Percentiles rank a stretch among this genome's conserved stretches.
Evolutionary conservation across 2,329 filamentous ascomycete genomes (phyloP).

Genomic region (Chaetomiaceae sp.): DNA sequence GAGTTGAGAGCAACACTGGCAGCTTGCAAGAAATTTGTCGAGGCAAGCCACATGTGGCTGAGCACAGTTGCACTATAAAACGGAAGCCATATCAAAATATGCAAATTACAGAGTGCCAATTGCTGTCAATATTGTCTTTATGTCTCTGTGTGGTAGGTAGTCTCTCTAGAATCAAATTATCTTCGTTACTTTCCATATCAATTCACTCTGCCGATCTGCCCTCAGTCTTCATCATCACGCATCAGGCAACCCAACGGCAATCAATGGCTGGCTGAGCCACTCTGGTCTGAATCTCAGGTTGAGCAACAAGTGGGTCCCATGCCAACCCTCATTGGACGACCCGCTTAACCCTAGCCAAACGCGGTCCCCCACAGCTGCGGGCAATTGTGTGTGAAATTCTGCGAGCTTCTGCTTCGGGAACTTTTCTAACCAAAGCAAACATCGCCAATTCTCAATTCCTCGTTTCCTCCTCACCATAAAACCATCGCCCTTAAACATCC

Average conservation of each 20-base stretch:
- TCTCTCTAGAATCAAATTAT: too few relatives aligned
- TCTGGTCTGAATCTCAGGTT: background rate
- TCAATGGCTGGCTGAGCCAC: background rate
- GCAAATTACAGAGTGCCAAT: too few relatives aligned
- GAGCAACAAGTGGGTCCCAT: background rate
- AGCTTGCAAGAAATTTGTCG: constrained; percentile 11
- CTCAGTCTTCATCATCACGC: too few relatives aligned
- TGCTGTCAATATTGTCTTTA: too few relatives aligned
- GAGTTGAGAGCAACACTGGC: background rate
- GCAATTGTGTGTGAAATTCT: constrained; percentile 26
- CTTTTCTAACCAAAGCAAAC: constrained; percentile 18
- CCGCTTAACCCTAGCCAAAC: constrained; percentile 21
- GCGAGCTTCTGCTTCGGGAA: constrained; percentile 17
- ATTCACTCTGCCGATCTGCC: too few relatives aligned
- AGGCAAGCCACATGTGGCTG: constrained; percentile 23
- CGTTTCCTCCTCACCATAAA: constrained; percentile 21
- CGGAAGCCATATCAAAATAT: too few relatives aligned
- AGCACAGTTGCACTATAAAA: background rate
- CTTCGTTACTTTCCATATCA: too few relatives aligned
- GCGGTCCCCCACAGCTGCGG: constrained; percentile 20
- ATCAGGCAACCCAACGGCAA: too few relatives aligned
- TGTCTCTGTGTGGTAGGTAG: too few relatives aligned
- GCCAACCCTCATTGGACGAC: constrained; percentile 17
- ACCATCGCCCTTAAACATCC: constrained; percentile 87
- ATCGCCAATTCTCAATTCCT: constrained; percentile 16